Evolutionary conservation across 345 rosid species (phyloP), one percentile per base, ranked within the genome.

Genomic region (Rubroshorea leprosula): DNA sequence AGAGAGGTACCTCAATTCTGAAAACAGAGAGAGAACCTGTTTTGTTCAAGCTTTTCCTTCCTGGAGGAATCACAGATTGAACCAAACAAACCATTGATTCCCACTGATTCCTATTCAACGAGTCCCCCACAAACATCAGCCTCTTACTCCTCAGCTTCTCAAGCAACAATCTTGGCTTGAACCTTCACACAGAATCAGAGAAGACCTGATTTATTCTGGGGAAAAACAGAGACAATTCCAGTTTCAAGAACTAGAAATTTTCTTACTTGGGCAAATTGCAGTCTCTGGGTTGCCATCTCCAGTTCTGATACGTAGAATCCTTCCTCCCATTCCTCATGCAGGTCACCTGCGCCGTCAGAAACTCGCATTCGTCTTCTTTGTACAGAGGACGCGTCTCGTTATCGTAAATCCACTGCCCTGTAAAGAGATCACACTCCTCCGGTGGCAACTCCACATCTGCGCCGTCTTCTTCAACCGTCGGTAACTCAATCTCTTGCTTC

Each of bases 271-370:
- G 97, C 55, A 90, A 62, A 49, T 86, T 75, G 47, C 97, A 90
- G 57, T 83, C 83, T 59, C 68, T 77, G 3, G 97, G 97, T 65
- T 90, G 84, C 97, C 97, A 90, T 77, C 77, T 87, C 97, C 97
- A 90, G 11, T 77, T 83, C 79, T 90, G 97, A 31, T 72, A 90
- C 73, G 64, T 0, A 27, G 96, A 83, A 60, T 90, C 86, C 68
- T 82, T 71, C 59, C 97, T 87, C 44, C 96, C 97, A 52, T 87
- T 90, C 72, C 87, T 81, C 68, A 87, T 50, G 51, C 97, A 90
- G 59, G 94, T 87, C 15, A 87, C 89, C 62, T 87, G 96, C 9
- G 81, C 78, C 0, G 96, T 81, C 23, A 90, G 75, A 29, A 81
- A 85, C 69, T 85, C 83, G 22, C 97, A 90, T 43, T 85, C 76